Base-by-base conservation (phyloP, 2,329 filamentous ascomycete species). In the Sphaceloma murrayae region DNA sequence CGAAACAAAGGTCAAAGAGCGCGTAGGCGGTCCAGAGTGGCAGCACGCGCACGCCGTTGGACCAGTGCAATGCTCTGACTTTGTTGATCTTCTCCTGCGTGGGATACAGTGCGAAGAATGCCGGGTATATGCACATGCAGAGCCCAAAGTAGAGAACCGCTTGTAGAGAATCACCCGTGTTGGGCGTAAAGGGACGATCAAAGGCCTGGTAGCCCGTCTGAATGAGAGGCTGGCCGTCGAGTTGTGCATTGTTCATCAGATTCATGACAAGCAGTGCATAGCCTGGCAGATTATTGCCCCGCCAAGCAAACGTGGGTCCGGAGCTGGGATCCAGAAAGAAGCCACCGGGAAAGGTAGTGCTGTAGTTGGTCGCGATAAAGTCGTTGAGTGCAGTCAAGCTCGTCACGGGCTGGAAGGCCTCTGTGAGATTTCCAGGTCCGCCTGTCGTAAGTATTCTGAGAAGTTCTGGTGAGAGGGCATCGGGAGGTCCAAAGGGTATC, bases 1-100 rank as follows among this genome's bases (percentile, higher is more conserved):
- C 79, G 46, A 93, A 78, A 32, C 75, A 58, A 51, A 88, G 86
- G 63, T 95, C 88, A 56, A 94, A 94, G 0, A 70, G 56, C 1
- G 82, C 69, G 57, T 95, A 93, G 1, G 88, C 85, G 4, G 85
- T 63, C 88, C 89, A 95, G 1, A 95, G 68, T 1, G 87, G 85
- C 6, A 84, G 68, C 0, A 84, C 80, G 9, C 84, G 73, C 19
- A 94, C 86, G 34, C 88, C 88, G 56, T 94, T 95, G 44, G 85
- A 93, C 63, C 94, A 95, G 61, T 95, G 82, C 21, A 95, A 68
- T 11, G 83, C 82, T 42, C 88, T 77, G 17, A 95, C 85, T 51
- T 86, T 82, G 39, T 78, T 70, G 8, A 86, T 68, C 18, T 86
- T 74, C 61, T 95, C 88, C 19, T 83, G 69, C n/a, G 85, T 94